These are phyloP conservation scores for Fusarium agapanthi DNA, from an alignment of 2,329 filamentous ascomycete genomes.

Conservation along the genomic window DNA sequence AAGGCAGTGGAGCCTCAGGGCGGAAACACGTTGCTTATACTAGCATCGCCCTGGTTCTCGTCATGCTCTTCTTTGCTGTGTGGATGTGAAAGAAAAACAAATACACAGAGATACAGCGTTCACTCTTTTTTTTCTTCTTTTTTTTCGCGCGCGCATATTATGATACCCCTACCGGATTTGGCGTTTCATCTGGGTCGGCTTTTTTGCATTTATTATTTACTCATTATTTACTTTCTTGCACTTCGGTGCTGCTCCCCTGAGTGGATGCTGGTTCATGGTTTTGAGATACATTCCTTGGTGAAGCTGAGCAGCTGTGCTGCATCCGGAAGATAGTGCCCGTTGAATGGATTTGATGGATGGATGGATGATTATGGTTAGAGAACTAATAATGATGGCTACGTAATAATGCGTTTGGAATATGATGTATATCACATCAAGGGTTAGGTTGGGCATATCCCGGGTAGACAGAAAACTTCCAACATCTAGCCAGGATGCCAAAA, in stretches of 20 bases:
- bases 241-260: background rate
- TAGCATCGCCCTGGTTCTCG: conserved; percentile 41
- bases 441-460: conserved; percentile 1
- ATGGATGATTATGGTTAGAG: conserved; percentile 38
- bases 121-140: background rate
- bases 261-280: conserved; percentile 7
- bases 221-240: background rate
- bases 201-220: conserved; percentile 22
- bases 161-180: conserved; percentile 42
- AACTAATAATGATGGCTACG: conserved; percentile 32
- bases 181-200: conserved; percentile 38
- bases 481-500: background rate
- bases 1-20: conserved; percentile 68
- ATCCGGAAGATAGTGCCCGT: conserved; percentile 3
- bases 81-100: conserved; percentile 33
- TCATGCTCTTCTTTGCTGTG: conserved; percentile 44
- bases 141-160: conserved; percentile 29
- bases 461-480: background rate
- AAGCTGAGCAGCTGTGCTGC: conserved; percentile 24
- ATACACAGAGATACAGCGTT: background rate
- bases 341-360: conserved; percentile 16
- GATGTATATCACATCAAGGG: conserved; percentile 3
- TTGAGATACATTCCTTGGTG: conserved; percentile 17
- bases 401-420: conserved; percentile 22
- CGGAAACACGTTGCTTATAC: conserved; percentile 42